These are phyloP conservation scores for Quercus phellos DNA, from an alignment of 331 rosid species.

Conservation along the genomic window DNA sequence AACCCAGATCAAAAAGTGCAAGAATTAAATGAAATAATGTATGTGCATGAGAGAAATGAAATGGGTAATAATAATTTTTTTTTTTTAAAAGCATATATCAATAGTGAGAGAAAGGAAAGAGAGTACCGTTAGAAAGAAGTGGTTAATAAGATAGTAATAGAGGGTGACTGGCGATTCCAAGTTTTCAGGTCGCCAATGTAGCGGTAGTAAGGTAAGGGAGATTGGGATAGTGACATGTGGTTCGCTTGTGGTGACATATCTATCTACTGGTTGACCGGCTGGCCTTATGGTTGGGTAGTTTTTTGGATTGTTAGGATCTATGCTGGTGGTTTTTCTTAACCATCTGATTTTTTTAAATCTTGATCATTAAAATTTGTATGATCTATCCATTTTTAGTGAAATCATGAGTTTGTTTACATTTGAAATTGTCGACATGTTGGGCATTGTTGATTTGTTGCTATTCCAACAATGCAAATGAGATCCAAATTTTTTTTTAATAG, in stretches of 20 bases:
- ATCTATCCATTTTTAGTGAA: too few species aligned
- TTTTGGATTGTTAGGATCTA: constrained; percentile 3
- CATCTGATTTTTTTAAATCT: neutral
- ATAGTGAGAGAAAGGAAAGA: constrained; percentile 27
- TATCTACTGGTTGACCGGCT: constrained; percentile 23
- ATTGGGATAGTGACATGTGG: constrained; percentile 40
- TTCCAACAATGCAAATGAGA: too few species aligned
- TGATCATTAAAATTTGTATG: too few species aligned
- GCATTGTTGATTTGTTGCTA: too few species aligned
- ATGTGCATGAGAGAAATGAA: neutral
- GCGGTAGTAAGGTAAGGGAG: constrained; percentile 34
- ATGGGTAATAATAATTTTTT: constrained; percentile 6
- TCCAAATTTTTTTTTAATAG: too few species aligned
- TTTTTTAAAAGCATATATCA: neutral
- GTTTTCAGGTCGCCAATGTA: constrained; percentile 53
- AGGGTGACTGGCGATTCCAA: constrained; percentile 43
- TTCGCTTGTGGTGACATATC: constrained; percentile 20
- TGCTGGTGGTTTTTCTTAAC: neutral
- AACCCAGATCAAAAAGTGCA: constrained; percentile 15
- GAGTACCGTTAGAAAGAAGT: constrained; percentile 39
- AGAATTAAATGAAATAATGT: constrained; percentile 16
- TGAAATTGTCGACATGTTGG: too few species aligned
- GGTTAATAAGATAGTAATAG: neutral
- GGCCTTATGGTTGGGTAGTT: constrained; percentile 1
- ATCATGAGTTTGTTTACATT: too few species aligned